Conservation (phyloP, 805 yeast species). For the Myxozyma mucilagina region DNA sequence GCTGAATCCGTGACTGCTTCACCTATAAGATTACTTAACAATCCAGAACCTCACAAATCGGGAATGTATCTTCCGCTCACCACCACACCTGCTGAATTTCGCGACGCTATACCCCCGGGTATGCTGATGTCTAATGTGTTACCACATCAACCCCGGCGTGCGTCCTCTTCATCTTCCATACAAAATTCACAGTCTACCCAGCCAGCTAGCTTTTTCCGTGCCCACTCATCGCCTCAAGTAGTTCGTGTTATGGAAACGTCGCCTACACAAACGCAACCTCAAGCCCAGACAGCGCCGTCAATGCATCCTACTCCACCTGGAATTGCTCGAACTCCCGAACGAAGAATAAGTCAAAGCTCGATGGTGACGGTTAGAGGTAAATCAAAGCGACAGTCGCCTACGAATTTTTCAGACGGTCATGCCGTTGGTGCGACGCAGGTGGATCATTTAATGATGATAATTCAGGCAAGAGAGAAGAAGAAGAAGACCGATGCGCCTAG, state of each 20-base stretch:
- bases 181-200: neutral
- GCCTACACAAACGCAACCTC: neutral
- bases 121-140: neutral
- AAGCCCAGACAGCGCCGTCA: no score
- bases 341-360: neutral
- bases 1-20: neutral
- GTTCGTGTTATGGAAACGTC: neutral
- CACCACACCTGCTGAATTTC: neutral
- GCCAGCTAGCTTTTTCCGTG: neutral
- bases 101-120: no score
- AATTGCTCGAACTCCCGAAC: slow-evolving; percentile 9
- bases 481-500: neutral
- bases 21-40: neutral
- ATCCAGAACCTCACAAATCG: neutral
- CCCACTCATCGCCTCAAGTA: slow-evolving; percentile 7
- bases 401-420: slow-evolving; percentile 13
- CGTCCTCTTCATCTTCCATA: slow-evolving; percentile 2
- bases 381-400: slow-evolving; percentile 19
- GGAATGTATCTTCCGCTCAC: slow-evolving; percentile 1
- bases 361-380: neutral
- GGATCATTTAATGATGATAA: slow-evolving; percentile 86
- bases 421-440: slow-evolving; percentile 57
- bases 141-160: slow-evolving; percentile 2
- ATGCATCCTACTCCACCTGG: neutral
- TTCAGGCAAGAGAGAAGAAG: slow-evolving; percentile 79